Conservation (phyloP, 768 basidiomycete species). For the Trametes coccinea region DNA sequence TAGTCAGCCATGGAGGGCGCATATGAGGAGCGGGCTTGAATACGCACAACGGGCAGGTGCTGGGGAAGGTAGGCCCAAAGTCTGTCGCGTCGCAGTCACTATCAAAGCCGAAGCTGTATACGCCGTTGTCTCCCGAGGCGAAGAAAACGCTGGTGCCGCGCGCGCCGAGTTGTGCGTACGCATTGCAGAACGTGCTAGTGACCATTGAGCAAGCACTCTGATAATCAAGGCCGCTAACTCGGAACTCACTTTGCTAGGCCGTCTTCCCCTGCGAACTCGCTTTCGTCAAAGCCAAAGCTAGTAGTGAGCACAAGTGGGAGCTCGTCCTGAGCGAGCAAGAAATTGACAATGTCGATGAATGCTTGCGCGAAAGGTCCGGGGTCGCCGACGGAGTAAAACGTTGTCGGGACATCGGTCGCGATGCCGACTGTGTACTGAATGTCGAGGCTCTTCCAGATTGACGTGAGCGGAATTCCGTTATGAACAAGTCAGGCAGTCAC, state of each 20-base stretch:
- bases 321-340: constrained; percentile 24
- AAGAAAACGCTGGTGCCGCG: constrained; percentile 38
- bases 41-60: constrained; percentile 36
- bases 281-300: constrained; percentile 37
- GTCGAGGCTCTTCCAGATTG: constrained; percentile 34
- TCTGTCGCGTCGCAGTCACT: constrained; percentile 42
- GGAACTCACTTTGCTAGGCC: constrained; percentile 30
- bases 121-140: constrained; percentile 40
- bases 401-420: constrained; percentile 34
- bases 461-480: background rate
- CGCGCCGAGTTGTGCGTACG: constrained; percentile 36
- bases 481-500: background rate
- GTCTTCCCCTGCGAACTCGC: constrained; percentile 17
- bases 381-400: constrained; percentile 38
- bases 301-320: constrained; percentile 38
- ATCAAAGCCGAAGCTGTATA: constrained; percentile 29
- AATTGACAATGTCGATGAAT: constrained; percentile 37
- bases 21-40: background rate
- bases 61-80: constrained; percentile 39
- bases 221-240: too few relatives aligned
- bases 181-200: constrained; percentile 34
- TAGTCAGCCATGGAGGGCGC: background rate
- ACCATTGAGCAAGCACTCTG: too few relatives aligned
- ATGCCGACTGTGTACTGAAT: constrained; percentile 39
- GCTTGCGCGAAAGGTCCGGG: constrained; percentile 28